These are phyloP conservation scores for Priceomyces melissophilus DNA, from an alignment of 805 yeast species.

Conservation along the genomic window DNA sequence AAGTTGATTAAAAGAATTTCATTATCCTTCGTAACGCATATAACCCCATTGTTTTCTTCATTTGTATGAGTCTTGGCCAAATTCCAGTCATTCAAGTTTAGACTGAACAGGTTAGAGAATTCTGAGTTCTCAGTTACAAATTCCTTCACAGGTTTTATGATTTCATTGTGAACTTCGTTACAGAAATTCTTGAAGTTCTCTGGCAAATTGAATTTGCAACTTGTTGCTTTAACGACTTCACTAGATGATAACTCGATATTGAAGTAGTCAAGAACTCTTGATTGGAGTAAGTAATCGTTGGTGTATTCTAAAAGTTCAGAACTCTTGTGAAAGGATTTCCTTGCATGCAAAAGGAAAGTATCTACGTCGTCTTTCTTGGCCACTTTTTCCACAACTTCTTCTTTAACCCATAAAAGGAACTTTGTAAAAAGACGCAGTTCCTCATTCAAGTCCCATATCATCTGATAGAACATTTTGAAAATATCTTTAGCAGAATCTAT, in stretches of 20 bases:
- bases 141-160: constrained; percentile 26
- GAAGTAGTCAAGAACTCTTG: constrained; percentile 18
- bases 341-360: constrained; percentile 9
- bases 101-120: constrained; percentile 9
- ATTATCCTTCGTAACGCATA: not conserved
- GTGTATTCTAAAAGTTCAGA: constrained; percentile 23
- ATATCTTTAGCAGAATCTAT: constrained; percentile 17
- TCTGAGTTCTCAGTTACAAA: constrained; percentile 18
- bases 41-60: constrained; percentile 4
- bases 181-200: constrained; percentile 6
- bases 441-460: constrained; percentile 42
- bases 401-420: constrained; percentile 44
- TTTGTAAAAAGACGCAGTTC: constrained; percentile 46
- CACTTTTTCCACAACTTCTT: constrained; percentile 33
- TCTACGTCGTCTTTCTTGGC: constrained; percentile 35
- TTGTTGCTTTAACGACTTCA: constrained; percentile 9
- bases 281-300: constrained; percentile 17
- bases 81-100: constrained; percentile 6
- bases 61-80: constrained; percentile 1
- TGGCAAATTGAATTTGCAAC: constrained; percentile 6
- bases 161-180: constrained; percentile 5
- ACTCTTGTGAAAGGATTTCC: constrained; percentile 10
- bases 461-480: constrained; percentile 30
- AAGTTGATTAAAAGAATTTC: constrained; percentile 1
- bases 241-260: constrained; percentile 11